phyloP scores from a whole-genome alignment of 768 basidiomycete genomes.

The Imleria badia region DNA sequence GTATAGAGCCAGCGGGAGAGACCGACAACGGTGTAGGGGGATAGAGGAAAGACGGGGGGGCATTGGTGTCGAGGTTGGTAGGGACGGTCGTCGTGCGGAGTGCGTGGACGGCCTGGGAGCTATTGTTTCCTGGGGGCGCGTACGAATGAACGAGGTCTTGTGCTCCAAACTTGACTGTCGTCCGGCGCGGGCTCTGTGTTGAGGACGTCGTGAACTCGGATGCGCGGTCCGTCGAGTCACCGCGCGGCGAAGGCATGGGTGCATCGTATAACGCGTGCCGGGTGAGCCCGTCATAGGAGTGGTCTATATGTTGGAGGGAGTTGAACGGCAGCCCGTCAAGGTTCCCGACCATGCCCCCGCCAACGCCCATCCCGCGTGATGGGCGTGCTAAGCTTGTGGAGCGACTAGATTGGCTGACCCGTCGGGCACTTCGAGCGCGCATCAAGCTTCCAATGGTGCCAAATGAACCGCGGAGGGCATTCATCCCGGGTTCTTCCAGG shows the following conservation, averaged over 20 bases:
- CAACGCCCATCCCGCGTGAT: slow-evolving; percentile 22
- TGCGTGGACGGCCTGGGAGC: slow-evolving; percentile 41
- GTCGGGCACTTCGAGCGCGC: slow-evolving; percentile 56
- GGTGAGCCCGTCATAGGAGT: slow-evolving; percentile 52
- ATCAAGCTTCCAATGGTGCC: slow-evolving; percentile 92
- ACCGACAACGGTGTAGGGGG: slow-evolving; percentile 15
- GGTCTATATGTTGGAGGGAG: slow-evolving; percentile 30
- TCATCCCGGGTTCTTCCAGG: slow-evolving; percentile 90
- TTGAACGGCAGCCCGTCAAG: slow-evolving; percentile 23
- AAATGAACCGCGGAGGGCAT: slow-evolving; percentile 86
- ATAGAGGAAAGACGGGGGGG: slow-evolving; percentile 23
- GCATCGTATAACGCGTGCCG: slow-evolving; percentile 89
- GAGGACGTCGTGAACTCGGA: slow-evolving; percentile 30
- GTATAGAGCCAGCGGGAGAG: slow-evolving; percentile 5
- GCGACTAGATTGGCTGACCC: slow-evolving; percentile 49
- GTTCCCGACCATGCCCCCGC: slow-evolving; percentile 31
- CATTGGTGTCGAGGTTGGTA: slow-evolving; percentile 12
- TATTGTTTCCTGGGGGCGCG: slow-evolving; percentile 52
- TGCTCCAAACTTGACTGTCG: slow-evolving; percentile 75
- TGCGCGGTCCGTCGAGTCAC: slow-evolving; percentile 40
- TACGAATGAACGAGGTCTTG: slow-evolving; percentile 78
- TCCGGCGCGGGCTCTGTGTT: slow-evolving; percentile 36
- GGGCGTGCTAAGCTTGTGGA: slow-evolving; percentile 23
- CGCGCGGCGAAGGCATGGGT: slow-evolving; percentile 57
- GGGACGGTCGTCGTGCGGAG: slow-evolving; percentile 21